Percentiles rank a stretch among this genome's conserved stretches.
Evolutionary conservation across 257 asterid species (phyloP).

Genomic region (Solanum piurae): DNA sequence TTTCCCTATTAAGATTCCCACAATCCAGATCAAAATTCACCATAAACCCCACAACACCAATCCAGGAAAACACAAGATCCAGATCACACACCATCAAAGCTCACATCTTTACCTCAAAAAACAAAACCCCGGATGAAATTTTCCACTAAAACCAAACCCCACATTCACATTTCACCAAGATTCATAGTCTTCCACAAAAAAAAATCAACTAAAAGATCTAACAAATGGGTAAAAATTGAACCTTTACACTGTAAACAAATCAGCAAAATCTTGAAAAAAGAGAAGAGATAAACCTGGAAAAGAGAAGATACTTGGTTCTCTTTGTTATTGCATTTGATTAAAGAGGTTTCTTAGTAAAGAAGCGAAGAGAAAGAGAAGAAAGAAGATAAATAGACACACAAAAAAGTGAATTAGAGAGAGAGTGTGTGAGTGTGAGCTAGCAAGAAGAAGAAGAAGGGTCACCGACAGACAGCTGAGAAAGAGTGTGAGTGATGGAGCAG

Average conservation of each 20-base stretch:
- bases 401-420: not conserved
- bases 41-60: not conserved
- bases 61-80: constrained; percentile 7
- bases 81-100: constrained; percentile 4
- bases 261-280: not conserved
- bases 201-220: not conserved
- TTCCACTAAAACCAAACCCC: not conserved
- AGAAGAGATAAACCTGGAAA: not conserved
- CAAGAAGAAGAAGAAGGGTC: not conserved
- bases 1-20: not conserved
- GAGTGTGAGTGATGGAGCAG: not conserved
- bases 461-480: constrained; percentile 6
- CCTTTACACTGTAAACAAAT: not conserved
- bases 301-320: not conserved
- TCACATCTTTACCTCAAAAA: constrained; percentile 1
- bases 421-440: not conserved
- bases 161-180: not conserved
- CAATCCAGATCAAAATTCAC: not conserved
- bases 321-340: not conserved
- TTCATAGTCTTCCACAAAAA: not conserved
- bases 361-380: not conserved
- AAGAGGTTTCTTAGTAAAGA: not conserved
- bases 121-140: constrained; percentile 1
- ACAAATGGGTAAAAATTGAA: not conserved
- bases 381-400: not conserved